Evolutionary conservation across 208 protist genomes (phyloP), one percentile per base, ranked within the genome.

Genomic region (Strigomonas culicis): DNA sequence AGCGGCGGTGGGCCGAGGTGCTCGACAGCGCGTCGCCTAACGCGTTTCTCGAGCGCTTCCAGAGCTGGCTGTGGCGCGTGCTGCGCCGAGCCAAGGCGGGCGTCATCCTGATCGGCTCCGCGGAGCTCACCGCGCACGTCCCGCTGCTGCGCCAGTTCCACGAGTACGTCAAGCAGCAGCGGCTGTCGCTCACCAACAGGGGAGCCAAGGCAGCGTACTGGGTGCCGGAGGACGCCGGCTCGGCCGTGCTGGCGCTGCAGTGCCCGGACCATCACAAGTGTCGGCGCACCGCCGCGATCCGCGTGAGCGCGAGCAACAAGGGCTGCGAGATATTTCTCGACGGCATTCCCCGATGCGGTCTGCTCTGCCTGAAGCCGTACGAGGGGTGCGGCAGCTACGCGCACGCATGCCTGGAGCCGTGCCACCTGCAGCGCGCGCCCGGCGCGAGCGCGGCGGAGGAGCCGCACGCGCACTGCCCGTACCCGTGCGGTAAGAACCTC

Each of bases 231-330:
- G 74, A 77, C 32, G 74, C 71, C n/a, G 76, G 68, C 13, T 75
- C 70, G 17, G 70, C 75, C 27, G 77, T 77, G 31, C 53, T 92
- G 62, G 84, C 86, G 41, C 47, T 93, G 41, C 57, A 75, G 17
- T 95, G 90, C 71, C 84, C 90, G 2, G 77, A 89, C 25, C 90
- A 95, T 72, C 79, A 70, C 62, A 81, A 81, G 59, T 83, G 77
- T 53, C 72, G 79, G 27, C 79, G 81, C 47, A 81, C 79, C 17
- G 86, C 86, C 44, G 62, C 82, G 4, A 41, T 94, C 19, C 66
- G 46, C 68, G 55, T 57, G 58, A 58, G 59, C 3, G 30, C 17
- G 10, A 57, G 55, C 28, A 68, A 61, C 3, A 68, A 77, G 41
- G 25, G 28, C 36, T 43, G 8, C 28, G 58, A 15, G 8, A 73